Evolutionary conservation across 768 basidiomycete species (phyloP), one percentile per base, ranked within the genome.

Genomic region (Austroboletus eburneus): DNA sequence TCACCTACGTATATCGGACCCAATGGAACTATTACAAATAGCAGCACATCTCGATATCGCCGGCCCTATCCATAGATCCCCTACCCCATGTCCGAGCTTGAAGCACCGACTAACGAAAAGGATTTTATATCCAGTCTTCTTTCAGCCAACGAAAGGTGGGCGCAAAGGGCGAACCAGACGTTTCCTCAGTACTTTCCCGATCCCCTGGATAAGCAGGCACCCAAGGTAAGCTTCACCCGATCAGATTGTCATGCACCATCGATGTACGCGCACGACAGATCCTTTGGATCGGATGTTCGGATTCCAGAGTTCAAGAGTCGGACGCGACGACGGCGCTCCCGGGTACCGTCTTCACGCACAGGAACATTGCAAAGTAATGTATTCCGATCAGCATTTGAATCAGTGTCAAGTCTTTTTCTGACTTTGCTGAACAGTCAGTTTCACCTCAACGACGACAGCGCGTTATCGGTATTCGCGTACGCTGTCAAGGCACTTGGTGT

Each of bases 281-380:
- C 10, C 77, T 87, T 56, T 89, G 85, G 85, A 78, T 89, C 58
- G 85, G 86, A 41, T 89, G 86, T 64, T 77, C 89, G 30, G 91
- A 94, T 64, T 92, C 89, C 10, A 75, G 91, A 52, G 86, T 91
- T 3, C 89, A 88, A 17, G 90, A 91, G 63, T 79, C 79, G 29
- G 83, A 87, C 54, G 69, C 87, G 46, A 82, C 81, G 29, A 78
- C 72, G 29, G 71, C 79, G 9, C 74, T 74, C 52, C 91, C 91
- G 0, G 90, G 91, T 43, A 84, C 85, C 36, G 79, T 88, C 50
- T 93, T 94, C 57, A 81, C 85, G 23, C 83, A 91, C 66, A 73
- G 91, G 39, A 93, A 93, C 66, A 83, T 94, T 54, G 91, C 90
- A 43, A 93, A 93, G 83, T 35, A n/a, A 35, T 13, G 9, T 88